A percentile compares a stretch with the other conserved stretches of the same genome.
Conservation (phyloP, 139 green algal species). For the Chlorella sp. region DNA sequence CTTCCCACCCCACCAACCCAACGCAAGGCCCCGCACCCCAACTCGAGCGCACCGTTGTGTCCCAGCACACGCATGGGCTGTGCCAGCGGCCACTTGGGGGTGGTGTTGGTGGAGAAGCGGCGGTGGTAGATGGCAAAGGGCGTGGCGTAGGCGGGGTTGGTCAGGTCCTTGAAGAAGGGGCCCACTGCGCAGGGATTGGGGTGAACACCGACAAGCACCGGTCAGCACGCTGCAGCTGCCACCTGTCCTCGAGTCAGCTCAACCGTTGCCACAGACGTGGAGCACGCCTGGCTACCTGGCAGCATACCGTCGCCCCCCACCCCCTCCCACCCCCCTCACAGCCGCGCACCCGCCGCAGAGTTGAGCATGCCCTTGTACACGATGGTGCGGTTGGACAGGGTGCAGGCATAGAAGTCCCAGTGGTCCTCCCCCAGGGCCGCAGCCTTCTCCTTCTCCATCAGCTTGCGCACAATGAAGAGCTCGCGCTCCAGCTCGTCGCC, state of each 20-base stretch:
- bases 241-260: no score
- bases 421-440: constrained; percentile 33
- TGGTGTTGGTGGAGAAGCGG: constrained; percentile 99
- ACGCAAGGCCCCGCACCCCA: no score
- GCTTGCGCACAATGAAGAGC: constrained; percentile 95
- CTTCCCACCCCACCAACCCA: no score
- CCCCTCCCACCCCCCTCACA: no score
- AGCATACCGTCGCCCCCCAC: no score
- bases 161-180: constrained; percentile 94
- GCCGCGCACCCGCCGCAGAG: constrained; percentile 52
- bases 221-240: no score
- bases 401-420: constrained; percentile 43
- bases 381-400: constrained; percentile 77
- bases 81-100: constrained; percentile 97
- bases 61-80: constrained; percentile 98
- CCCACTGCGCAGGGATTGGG: constrained; percentile 66
- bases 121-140: constrained; percentile 99
- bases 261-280: no score
- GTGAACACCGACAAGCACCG: no score
- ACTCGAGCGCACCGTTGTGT: constrained; percentile 91
- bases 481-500: constrained; percentile 94
- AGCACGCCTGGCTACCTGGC: no score
- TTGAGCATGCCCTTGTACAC: constrained; percentile 92
- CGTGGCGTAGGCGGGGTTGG: constrained; percentile 83
- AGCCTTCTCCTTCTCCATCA: constrained; percentile 86